Base-by-base conservation (phyloP, 2,329 filamentous ascomycete genomes). In the Ophiocordyceps australis region DNA sequence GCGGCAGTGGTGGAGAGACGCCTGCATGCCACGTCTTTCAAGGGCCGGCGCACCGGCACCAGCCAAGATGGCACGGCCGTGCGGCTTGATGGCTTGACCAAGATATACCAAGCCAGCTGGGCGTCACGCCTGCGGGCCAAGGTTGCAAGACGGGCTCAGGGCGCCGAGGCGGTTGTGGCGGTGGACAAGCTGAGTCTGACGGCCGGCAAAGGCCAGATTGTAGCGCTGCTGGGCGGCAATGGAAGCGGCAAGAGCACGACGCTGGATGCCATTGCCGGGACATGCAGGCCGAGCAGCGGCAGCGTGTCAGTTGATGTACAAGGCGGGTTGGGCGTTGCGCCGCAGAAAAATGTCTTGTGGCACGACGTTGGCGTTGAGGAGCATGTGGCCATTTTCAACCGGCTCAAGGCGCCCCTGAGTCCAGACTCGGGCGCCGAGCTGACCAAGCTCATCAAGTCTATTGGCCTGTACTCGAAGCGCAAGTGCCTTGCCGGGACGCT, bases 311-410 rank as follows among this genome's bases (percentile, higher is more conserved):
- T 93, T 23, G 74, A 85, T 35, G 74, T 74, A 1, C 74, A 70
- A 8, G 79, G 79, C 8, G 81, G 80, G 0, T 62, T 94, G 13
- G 85, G 85, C 10, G 73, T 92, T 22, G 86, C 82, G 29, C 85
- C 85, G 0, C 85, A 94, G 45, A 85, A 86, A 57, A 94, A 94
- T 38, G 85, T 94, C 5, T 62, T 94, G 17, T 94, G 85, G 83
- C 77, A 86, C 37, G 74, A 83, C 30, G 54, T 94, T 28, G 91
- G 79, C 0, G 82, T 92, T 1, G 68, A 73, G 39, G 82, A 93
- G 46, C 85, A 93, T 40, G 70, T 93, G 11, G 53, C 55, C 8
- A 79, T 92, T 25, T 93, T 93, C 55, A 86, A 89, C 45, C 61
- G 62, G 23, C 59, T 94, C 25, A 94, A 94, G 42, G 65, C 75